Percentiles rank a stretch among this genome's conserved stretches.
Evolutionary conservation across 1,284 basidiomycete genomes (phyloP).

Genomic region (Puccinia polysora): DNA sequence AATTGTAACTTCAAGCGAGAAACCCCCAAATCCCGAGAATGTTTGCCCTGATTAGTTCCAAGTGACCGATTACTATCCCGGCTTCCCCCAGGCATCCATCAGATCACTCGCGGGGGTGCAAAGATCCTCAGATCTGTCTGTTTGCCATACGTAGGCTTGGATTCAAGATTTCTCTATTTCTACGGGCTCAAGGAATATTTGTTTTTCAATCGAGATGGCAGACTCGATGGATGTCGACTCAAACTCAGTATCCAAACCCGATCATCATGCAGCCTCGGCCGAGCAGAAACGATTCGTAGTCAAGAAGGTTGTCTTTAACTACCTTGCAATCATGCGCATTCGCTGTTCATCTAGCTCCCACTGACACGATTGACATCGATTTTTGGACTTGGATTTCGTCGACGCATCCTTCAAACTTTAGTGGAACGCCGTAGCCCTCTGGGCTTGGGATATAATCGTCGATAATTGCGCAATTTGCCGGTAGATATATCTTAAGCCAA

Average conservation of each 20-base stretch:
- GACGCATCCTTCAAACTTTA: background rate
- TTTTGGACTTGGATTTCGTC: background rate
- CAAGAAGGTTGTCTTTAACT: constrained; percentile 27
- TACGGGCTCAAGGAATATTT: too few relatives aligned
- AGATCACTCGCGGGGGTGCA: too few relatives aligned
- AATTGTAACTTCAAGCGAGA: too few relatives aligned
- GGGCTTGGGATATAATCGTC: constrained; percentile 44
- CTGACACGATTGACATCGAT: background rate
- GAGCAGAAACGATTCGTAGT: constrained; percentile 41
- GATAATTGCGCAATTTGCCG: constrained; percentile 44
- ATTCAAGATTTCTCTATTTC: too few relatives aligned
- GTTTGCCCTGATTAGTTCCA: too few relatives aligned
- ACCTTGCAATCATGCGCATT: background rate
- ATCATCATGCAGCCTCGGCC: background rate
- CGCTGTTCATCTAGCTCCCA: background rate
- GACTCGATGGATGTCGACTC: constrained; percentile 37
- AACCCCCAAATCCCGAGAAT: too few relatives aligned
- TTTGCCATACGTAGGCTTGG: too few relatives aligned
- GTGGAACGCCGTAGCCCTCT: constrained; percentile 43
- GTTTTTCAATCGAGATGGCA: too few relatives aligned
- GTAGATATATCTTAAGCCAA: background rate
- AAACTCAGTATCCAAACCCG: constrained; percentile 13
- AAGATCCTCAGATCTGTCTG: too few relatives aligned
- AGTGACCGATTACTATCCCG: too few relatives aligned
- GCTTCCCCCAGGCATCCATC: too few relatives aligned